Base-by-base conservation (phyloP, 176 grass and related monocot species). In the Saccharum spontaneum region DNA sequence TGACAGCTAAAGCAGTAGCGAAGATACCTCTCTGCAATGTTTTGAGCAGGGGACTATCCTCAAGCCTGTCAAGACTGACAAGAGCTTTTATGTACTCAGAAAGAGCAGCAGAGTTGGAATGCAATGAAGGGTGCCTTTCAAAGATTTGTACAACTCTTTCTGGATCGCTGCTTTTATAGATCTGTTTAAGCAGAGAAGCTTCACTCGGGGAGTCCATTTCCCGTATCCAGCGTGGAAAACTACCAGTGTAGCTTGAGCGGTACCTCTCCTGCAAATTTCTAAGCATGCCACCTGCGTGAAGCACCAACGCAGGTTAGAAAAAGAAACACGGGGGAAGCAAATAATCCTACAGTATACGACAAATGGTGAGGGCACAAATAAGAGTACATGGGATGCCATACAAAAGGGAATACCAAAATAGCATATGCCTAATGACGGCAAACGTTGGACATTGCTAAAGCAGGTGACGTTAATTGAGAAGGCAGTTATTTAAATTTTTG, bases 31-130 rank as follows among this genome's bases (percentile, higher is more conserved):
- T 95, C 82, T 95, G 91, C 87, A 98, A 87, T 72, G 93, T 92
- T 77, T 80, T 95, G 22, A 98, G 83, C 75, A 98, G 82, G 38
- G 87, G 41, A 62, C 91, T 98, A 40, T 90, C 89, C 14, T 98
- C 96, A 75, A 98, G 87, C 66, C 87, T 90, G 54, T 98, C 96
- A 67, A 98, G 83, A 23, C 52, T 87, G 34, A 92, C 93, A 67
- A 98, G 87, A 43, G 96, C 96, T 80, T 90, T 98, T 52, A 93
- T 82, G 70, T 98, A 98, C 84, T 98, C 89, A 41, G 93, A 90
- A 69, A 98, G 85, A 15, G 96, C 96, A 2, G 91, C 87, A 80
- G 93, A 82, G 59, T 95, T 98, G 68, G 88, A 90, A 78, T 94
- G 91, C 40, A 98, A 71, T 17, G 93, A 95, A 33, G 93, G 93